Base-by-base conservation (phyloP, 495 filamentous ascomycete genomes). In the Glonium stellatum region DNA sequence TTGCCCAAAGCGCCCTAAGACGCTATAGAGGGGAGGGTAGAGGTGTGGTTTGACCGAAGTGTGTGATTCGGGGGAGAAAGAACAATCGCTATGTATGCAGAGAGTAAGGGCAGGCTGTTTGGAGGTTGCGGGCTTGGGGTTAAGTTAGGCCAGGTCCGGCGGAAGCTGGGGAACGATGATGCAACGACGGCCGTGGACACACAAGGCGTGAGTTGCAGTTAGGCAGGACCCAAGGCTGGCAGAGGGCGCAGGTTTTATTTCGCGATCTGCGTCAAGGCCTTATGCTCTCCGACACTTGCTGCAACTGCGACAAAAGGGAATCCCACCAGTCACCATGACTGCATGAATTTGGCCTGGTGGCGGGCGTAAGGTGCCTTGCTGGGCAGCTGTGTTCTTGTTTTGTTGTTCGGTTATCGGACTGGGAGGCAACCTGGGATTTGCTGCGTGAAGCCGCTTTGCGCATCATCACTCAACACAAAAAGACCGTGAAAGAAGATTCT, bases 151-250 rank as follows among this genome's bases (percentile, higher is more conserved):
- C 18, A 15, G 48, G 18, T 44, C 10, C 39, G 39, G 18, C 13
- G 48, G 25, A 25, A 22, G 48, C 48, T 51, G 48, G 48, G 48
- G 48, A 27, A 25, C 48, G 48, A 51, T 51, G 48, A 51, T 51
- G 48, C 48, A 51, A 51, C 48, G 21, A 31, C 48, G 13, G 19
- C 18, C 0, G 19, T 22, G 23, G 19, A 22, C 4, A 44, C 13
- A 44, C 12, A 44, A 44, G 4, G 27, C 27, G 27, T 31, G 27
- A 44, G 39, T 44, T 15, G 18, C 18, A 44, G 12, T 44, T 18
- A 44, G 18, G 39, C 18, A 44, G 10, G 12, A 15, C 36, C 36
- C 36, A 31, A 31, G 27, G 6, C 27, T 6, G 6, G 27, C 3
- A 3, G 27, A 3, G 27, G 39, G 39, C 18, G 39, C 39, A 44